phyloP scores from a whole-genome alignment of 2,329 filamentous ascomycete species.

The Purpureocillium lavendulum region DNA sequence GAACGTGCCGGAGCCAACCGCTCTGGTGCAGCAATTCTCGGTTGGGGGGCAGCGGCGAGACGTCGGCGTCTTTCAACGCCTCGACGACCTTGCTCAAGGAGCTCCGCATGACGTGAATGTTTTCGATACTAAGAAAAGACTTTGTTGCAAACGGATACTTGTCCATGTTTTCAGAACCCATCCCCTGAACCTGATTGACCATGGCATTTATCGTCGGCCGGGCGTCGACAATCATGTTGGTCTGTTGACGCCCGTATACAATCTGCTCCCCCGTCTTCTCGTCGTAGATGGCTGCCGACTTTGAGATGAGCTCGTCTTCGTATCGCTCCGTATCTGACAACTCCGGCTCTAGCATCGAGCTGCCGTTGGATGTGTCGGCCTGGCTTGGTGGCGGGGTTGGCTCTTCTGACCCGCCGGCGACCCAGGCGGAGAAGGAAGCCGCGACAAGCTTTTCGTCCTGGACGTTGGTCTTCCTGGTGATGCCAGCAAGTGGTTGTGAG shows the following conservation, averaged over 20 bases:
- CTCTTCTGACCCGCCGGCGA: conserved; percentile 23
- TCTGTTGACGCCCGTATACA: conserved; percentile 86
- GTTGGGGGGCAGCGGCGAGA: conserved; percentile 74
- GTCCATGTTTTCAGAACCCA: conserved; percentile 96
- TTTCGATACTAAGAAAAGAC: conserved; percentile 90
- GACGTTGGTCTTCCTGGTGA: conserved; percentile 80
- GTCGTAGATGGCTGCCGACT: conserved; percentile 35
- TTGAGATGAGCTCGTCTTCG: conserved; percentile 58
- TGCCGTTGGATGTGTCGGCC: conserved; percentile 33
- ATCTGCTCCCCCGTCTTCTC: conserved; percentile 53
- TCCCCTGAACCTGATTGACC: conserved; percentile 86
- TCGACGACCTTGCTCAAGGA: conserved; percentile 84
- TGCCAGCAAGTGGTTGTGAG: conserved; percentile 82
- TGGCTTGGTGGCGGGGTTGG: conserved; percentile 35
- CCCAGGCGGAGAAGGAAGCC: conserved; percentile 64
- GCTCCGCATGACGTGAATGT: conserved; percentile 95
- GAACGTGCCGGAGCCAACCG: conserved; percentile 86
- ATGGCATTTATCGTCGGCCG: conserved; percentile 89
- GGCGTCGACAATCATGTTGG: conserved; percentile 92
- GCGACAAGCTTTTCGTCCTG: conserved; percentile 92
- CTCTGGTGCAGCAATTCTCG: conserved; percentile 74
- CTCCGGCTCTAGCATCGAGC: conserved; percentile 34
- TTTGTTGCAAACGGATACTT: conserved; percentile 90
- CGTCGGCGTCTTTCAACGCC: conserved; percentile 84
- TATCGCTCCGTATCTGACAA: conserved; percentile 54